Base-by-base conservation (phyloP, 2,329 filamentous ascomycete genomes). In the Paecilomyces sp. region DNA sequence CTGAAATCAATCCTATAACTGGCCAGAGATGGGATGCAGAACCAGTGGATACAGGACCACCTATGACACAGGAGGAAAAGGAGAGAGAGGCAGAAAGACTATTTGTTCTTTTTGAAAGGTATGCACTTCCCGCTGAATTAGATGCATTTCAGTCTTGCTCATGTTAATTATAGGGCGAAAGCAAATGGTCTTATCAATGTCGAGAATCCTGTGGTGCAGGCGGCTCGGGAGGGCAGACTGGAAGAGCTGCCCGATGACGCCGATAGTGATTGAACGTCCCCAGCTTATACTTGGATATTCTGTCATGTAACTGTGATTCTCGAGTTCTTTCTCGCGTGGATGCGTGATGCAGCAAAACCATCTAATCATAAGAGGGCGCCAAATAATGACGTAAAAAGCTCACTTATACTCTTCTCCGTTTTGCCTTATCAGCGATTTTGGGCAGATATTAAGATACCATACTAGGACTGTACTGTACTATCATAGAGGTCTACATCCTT, bases 61-160 rank as follows among this genome's bases (percentile, higher is more conserved):
- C 89, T 55, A 96, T 97, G 93, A 94, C 89, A 0, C 80, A 90
- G 54, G 92, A 92, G 64, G 93, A 97, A 77, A 97, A 93, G 74
- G 90, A 96, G 73, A 82, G 90, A 60, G 94, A 99, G 71, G 93
- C 92, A 0, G 93, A 97, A 74, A 84, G 86, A 59, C 75, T 97
- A 0, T 97, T 95, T 76, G 91, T 96, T 12, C 78, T 97, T 2
- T 97, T 97, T 75, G 92, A 97, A 75, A 83, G 90, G 88, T 89
- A 77, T 57, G 66, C 68, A 15, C 11, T 67, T 47, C 22, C 3
- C 2, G 41, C 22, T 11, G 13, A 13, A n/a, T 57, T 28, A 11
- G 54, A 36, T n/a, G 33, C 15, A 47, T 22, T 9, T 3, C 33
- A 18, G 6, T 13, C 53, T 24, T 56, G 57, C 64, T 71, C 58